These are phyloP conservation scores for Cercospora beticola DNA, from an alignment of 2,329 filamentous ascomycete genomes.

Conservation along the genomic window DNA sequence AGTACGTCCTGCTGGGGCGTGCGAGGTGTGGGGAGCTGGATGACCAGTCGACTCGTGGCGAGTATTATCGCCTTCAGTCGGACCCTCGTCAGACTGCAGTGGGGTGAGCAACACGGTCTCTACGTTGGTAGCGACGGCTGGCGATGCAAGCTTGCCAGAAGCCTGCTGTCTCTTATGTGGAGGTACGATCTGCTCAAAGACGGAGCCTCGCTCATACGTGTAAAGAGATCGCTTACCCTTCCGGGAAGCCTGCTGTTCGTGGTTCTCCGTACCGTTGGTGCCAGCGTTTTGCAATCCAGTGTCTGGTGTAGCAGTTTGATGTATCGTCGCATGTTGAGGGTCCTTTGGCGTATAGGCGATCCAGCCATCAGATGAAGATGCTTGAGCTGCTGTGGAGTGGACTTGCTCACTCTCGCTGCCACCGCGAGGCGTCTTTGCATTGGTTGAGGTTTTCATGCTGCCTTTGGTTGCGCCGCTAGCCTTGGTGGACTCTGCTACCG, in stretches of 20 bases:
- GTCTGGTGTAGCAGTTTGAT: too few species aligned
- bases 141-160: not conserved
- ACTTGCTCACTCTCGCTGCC: not conserved
- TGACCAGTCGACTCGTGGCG: not conserved
- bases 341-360: not conserved
- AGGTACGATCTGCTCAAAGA: not conserved
- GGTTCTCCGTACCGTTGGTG: too few species aligned
- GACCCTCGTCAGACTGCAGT: too few species aligned
- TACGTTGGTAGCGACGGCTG: too few species aligned
- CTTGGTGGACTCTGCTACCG: too few species aligned
- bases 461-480: too few species aligned
- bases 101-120: too few species aligned
- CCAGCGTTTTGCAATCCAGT: too few species aligned
- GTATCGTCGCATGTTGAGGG: not conserved
- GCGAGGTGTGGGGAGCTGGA: not conserved
- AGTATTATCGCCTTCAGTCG: too few species aligned
- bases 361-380: not conserved
- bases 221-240: not conserved
- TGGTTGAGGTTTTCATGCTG: not conserved
- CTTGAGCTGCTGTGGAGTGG: not conserved
- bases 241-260: not conserved
- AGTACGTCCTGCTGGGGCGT: not conserved
- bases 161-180: not conserved
- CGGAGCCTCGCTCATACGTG: not conserved
- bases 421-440: not conserved